Conservation (phyloP, 2,329 filamentous ascomycete genomes). For the Colletotrichum filicis region DNA sequence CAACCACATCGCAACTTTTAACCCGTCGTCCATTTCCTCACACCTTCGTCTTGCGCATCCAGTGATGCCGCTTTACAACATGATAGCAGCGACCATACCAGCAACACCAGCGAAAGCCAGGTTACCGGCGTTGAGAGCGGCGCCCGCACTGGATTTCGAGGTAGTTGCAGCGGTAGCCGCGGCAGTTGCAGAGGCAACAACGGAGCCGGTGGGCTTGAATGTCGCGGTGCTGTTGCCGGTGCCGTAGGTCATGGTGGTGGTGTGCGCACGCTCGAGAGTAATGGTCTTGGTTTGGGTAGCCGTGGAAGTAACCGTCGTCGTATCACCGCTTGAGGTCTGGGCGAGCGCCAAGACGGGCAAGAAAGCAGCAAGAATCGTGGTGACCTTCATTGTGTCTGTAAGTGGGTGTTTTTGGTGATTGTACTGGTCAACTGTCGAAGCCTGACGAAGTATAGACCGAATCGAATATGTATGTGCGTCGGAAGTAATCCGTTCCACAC, state of each 20-base stretch:
- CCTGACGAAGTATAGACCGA: slow-evolving; percentile 37
- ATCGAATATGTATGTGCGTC: slow-evolving; percentile 15
- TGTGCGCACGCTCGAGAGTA: slow-evolving; percentile 47
- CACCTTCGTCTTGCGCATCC: background rate
- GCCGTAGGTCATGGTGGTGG: slow-evolving; percentile 48
- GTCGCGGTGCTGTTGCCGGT: slow-evolving; percentile 53
- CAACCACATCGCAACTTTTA: background rate
- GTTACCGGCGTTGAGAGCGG: slow-evolving; percentile 53
- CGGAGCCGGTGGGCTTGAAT: slow-evolving; percentile 40
- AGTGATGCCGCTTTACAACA: slow-evolving; percentile 57
- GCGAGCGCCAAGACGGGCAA: slow-evolving; percentile 66
- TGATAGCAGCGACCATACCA: slow-evolving; percentile 60
- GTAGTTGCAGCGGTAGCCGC: slow-evolving; percentile 39
- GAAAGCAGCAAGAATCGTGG: slow-evolving; percentile 57
- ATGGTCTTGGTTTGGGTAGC: slow-evolving; percentile 60
- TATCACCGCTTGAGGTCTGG: slow-evolving; percentile 44
- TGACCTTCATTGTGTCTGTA: slow-evolving; percentile 49
- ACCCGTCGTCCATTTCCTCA: background rate
- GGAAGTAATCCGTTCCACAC: slow-evolving; percentile 24
- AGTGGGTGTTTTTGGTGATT: slow-evolving; percentile 22
- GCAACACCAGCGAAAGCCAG: slow-evolving; percentile 61
- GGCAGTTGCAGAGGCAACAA: slow-evolving; percentile 27
- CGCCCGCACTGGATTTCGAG: slow-evolving; percentile 42
- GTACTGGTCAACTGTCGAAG: slow-evolving; percentile 37
- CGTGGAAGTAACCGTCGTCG: slow-evolving; percentile 60